Conservation (phyloP, 768 basidiomycete species). For the Trametes maxima region DNA sequence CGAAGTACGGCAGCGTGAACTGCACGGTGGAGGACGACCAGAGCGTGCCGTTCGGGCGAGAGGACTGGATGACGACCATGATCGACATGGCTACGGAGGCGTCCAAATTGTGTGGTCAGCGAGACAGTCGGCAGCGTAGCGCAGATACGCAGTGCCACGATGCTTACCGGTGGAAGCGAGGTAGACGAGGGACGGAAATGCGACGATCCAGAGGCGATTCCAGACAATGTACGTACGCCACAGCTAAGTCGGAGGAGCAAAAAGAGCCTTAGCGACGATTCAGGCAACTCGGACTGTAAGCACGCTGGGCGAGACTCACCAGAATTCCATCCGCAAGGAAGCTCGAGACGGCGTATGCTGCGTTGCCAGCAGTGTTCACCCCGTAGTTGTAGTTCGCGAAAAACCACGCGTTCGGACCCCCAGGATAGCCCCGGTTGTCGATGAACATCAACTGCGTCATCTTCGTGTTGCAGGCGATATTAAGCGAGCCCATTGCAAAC, state of each 20-base stretch:
- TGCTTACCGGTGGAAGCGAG: conserved; percentile 19
- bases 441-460: conserved; percentile 25
- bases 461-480: conserved; percentile 21
- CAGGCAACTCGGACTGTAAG: too few relatives aligned
- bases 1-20: conserved; percentile 30
- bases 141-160: background rate
- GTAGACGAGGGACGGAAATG: conserved; percentile 19
- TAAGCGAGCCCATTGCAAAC: conserved; percentile 25
- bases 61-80: conserved; percentile 23
- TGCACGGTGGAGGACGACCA: conserved; percentile 17
- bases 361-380: background rate
- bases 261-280: too few relatives aligned
- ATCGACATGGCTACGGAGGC: conserved; percentile 15
- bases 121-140: background rate
- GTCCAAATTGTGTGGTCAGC: too few relatives aligned
- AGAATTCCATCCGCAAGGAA: conserved; percentile 24
- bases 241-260: conserved; percentile 13
- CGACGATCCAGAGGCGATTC: conserved; percentile 17
- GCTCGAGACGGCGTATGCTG: conserved; percentile 2
- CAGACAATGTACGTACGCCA: conserved; percentile 30
- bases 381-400: background rate
- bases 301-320: too few relatives aligned
- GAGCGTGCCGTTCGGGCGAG: conserved; percentile 20
- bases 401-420: conserved; percentile 25
- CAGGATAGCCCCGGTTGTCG: conserved; percentile 27